Conservation (phyloP, 768 basidiomycete genomes). For the Saitozyma podzolica region DNA sequence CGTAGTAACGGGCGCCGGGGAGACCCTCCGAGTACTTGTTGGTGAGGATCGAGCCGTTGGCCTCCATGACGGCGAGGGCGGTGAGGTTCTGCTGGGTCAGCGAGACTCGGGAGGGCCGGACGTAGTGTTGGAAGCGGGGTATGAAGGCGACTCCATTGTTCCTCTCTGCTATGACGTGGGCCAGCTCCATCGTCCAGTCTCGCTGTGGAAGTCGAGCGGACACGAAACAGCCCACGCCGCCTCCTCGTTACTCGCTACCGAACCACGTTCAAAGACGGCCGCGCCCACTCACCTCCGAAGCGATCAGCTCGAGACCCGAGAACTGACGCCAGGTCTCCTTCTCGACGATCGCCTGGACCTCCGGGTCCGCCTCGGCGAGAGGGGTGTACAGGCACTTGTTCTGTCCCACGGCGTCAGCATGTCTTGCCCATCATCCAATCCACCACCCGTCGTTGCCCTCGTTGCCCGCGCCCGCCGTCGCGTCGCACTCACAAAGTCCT, state of each 20-base stretch:
- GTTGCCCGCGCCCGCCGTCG: background rate
- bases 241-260: too few species aligned
- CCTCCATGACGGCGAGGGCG: constrained; percentile 91
- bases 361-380: constrained; percentile 87
- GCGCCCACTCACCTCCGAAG: constrained; percentile 76
- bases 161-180: too few species aligned
- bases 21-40: constrained; percentile 99
- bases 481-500: constrained; percentile 52
- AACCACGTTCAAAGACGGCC: background rate
- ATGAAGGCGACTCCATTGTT: too few species aligned
- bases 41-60: constrained; percentile 96
- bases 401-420: constrained; percentile 54
- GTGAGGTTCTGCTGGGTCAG: constrained; percentile 78
- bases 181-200: too few species aligned
- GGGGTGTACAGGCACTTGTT: constrained; percentile 89
- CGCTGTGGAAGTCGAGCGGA: too few species aligned
- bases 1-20: constrained; percentile 94
- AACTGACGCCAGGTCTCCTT: constrained; percentile 95
- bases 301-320: constrained; percentile 96
- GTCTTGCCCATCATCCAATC: background rate
- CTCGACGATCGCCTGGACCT: constrained; percentile 95
- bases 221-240: too few species aligned
- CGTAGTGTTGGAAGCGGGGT: background rate
- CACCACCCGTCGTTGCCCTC: too few species aligned
- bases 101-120: background rate